phyloP scores from a whole-genome alignment of 2,329 filamentous ascomycete genomes.

The Aspergillus pseudotamarii region DNA sequence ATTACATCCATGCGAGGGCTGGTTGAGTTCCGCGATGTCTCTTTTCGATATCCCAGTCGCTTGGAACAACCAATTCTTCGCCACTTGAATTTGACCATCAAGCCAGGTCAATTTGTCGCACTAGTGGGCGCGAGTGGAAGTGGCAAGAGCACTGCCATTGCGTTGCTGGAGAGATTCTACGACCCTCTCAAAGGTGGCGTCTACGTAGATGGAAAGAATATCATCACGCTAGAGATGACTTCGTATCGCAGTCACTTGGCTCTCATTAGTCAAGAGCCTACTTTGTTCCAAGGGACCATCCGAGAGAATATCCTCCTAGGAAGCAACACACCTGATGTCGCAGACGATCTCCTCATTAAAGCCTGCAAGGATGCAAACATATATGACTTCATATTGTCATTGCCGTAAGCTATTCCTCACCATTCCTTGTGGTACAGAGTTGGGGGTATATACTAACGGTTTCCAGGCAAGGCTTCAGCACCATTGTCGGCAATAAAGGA shows the following conservation, averaged over 20 bases:
- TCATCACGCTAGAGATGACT: constrained; percentile 36
- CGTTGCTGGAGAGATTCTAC: constrained; percentile 73
- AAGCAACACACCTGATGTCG: constrained; percentile 43
- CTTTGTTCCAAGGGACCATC: constrained; percentile 79
- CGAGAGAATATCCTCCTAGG: constrained; percentile 72
- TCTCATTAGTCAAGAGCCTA: constrained; percentile 65
- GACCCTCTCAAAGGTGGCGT: constrained; percentile 45
- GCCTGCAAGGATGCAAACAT: constrained; percentile 53
- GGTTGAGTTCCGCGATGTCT: constrained; percentile 47
- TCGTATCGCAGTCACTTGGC: constrained; percentile 23
- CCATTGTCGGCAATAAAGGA: constrained; percentile 79
- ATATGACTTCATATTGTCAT: constrained; percentile 73
- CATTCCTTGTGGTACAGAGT: background rate
- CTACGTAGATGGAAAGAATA: constrained; percentile 38
- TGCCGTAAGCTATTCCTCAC: constrained; percentile 59
- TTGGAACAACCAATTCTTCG: constrained; percentile 21
- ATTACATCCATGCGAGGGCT: constrained; percentile 53
- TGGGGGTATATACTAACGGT: background rate
- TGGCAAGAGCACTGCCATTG: constrained; percentile 75
- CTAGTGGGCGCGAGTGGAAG: constrained; percentile 74
- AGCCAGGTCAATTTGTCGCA: constrained; percentile 53
- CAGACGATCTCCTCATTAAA: constrained; percentile 44
- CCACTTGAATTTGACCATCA: constrained; percentile 30
- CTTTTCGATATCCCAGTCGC: constrained; percentile 34
- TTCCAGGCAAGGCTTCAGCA: constrained; percentile 65